Conservation (phyloP, 2,329 filamentous ascomycete genomes). For the Plectosphaerella plurivora region DNA sequence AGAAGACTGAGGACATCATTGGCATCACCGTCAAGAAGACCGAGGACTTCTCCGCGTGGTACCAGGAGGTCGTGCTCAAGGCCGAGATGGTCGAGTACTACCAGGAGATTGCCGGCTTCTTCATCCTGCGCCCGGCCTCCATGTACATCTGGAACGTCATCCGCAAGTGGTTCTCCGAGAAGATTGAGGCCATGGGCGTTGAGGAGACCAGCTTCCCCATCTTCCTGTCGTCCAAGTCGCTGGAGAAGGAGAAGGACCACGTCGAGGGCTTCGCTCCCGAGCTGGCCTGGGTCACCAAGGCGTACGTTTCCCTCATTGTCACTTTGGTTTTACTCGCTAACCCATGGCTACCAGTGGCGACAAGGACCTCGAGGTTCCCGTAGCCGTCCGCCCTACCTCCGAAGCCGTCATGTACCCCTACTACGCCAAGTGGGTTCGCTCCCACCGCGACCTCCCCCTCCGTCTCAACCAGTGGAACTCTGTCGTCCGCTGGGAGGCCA, state of each 20-base stretch:
- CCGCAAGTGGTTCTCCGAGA: slow-evolving; percentile 62
- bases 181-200: slow-evolving; percentile 87
- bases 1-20: slow-evolving; percentile 65
- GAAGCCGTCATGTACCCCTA: slow-evolving; percentile 91
- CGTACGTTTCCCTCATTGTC: slow-evolving; percentile 40
- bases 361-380: slow-evolving; percentile 80
- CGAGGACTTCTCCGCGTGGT: slow-evolving; percentile 90
- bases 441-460: slow-evolving; percentile 89
- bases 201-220: slow-evolving; percentile 96
- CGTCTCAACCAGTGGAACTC: slow-evolving; percentile 98
- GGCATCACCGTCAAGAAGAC: slow-evolving; percentile 84
- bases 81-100: slow-evolving; percentile 98
- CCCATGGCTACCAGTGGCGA: slow-evolving; percentile 59
- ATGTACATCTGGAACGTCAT: slow-evolving; percentile 67
- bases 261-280: slow-evolving; percentile 98
- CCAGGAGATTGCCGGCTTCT: slow-evolving; percentile 88
- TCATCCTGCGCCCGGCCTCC: slow-evolving; percentile 73
- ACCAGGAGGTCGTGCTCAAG: slow-evolving; percentile 96
- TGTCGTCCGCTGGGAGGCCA: slow-evolving; percentile 90
- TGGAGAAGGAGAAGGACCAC: slow-evolving; percentile 88
- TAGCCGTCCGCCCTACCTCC: slow-evolving; percentile 64
- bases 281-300: slow-evolving; percentile 84
- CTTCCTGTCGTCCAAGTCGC: slow-evolving; percentile 87
- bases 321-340: not conserved
- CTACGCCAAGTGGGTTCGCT: slow-evolving; percentile 95